phyloP scores from a whole-genome alignment of 2,329 filamentous ascomycete species.

The Fusarium virguliforme region DNA sequence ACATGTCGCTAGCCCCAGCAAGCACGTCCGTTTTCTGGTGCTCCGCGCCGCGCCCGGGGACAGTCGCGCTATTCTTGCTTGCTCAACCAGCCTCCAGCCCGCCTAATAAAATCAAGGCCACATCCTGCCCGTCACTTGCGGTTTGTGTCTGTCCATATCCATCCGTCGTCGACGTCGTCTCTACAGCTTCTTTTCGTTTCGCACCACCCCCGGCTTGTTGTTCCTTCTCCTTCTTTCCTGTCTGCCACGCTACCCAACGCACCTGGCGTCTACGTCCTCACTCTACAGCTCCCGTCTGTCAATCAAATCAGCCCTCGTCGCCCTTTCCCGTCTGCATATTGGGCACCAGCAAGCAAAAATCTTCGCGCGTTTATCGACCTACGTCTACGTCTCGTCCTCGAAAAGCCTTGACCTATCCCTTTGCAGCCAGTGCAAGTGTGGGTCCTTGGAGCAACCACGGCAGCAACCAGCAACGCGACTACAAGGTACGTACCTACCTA shows the following conservation, averaged over 20 bases:
- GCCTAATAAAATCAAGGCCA: conserved; percentile 6
- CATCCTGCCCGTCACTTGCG: neutral
- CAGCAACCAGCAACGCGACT: conserved; percentile 52
- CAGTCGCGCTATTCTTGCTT: conserved; percentile 10
- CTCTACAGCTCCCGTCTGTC: neutral
- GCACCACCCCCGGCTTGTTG: conserved; percentile 3
- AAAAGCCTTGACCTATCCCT: conserved; percentile 39
- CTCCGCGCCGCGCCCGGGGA: conserved; percentile 6
- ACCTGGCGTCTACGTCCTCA: conserved; percentile 14
- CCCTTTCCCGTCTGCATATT: conserved; percentile 24
- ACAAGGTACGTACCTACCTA: conserved; percentile 55
- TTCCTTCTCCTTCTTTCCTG: conserved; percentile 22
- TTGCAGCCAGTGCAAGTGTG: conserved; percentile 24
- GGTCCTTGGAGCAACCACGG: conserved; percentile 49
- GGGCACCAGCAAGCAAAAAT: conserved; percentile 27
- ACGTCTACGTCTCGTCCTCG: conserved; percentile 27
- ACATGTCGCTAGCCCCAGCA: conserved; percentile 58
- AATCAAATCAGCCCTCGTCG: conserved; percentile 16
- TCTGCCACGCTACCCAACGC: neutral
- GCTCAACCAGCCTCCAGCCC: conserved; percentile 10
- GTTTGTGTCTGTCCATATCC: conserved; percentile 13
- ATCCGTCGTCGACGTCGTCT: conserved; percentile 4
- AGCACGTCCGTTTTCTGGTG: conserved; percentile 42
- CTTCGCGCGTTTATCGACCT: conserved; percentile 43
- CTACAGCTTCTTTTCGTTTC: conserved; percentile 12